Percentiles rank a stretch among this genome's conserved stretches.
Conservation (phyloP, 148 eudicot species). For the Vaccinium corymbosum region DNA sequence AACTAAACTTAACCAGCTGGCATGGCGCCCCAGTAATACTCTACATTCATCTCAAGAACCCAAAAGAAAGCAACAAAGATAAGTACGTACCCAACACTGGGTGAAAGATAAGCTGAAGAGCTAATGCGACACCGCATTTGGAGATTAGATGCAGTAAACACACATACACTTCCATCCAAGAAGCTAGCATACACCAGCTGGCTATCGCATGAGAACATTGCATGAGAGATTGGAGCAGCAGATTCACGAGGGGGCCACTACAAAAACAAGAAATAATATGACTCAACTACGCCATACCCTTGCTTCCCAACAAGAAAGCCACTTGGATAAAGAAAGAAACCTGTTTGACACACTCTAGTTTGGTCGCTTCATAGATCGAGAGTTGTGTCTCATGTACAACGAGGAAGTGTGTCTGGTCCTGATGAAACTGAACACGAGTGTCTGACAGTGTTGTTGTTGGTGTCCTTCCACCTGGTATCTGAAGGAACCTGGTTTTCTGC, state of each 20-base stretch:
- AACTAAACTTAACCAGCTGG: neutral
- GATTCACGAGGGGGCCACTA: conserved; percentile 80
- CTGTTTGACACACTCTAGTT: conserved; percentile 75
- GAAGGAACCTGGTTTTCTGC: conserved; percentile 55
- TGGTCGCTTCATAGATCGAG: conserved; percentile 79
- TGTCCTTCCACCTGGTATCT: conserved; percentile 67
- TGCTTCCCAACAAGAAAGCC: neutral
- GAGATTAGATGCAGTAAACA: conserved; percentile 69
- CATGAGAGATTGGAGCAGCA: conserved; percentile 78
- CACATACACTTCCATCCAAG: conserved; percentile 77
- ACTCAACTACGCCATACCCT: conserved; percentile 7
- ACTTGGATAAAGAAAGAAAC: conserved; percentile 25
- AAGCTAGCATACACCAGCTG: conserved; percentile 74
- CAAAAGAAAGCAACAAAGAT: neutral
- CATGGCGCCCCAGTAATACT: neutral
- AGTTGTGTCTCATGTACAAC: conserved; percentile 91
- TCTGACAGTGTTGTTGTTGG: conserved; percentile 61
- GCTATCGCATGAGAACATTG: conserved; percentile 90
- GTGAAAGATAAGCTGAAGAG: conserved; percentile 72
- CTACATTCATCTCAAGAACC: neutral
- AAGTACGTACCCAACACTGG: conserved; percentile 46
- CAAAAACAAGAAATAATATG: conserved; percentile 22
- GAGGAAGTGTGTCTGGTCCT: conserved; percentile 79
- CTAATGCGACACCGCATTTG: conserved; percentile 68
- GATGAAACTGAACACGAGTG: conserved; percentile 83